Conservation (phyloP, 2,329 filamentous ascomycete species). For the Elsinoe arachidis region DNA sequence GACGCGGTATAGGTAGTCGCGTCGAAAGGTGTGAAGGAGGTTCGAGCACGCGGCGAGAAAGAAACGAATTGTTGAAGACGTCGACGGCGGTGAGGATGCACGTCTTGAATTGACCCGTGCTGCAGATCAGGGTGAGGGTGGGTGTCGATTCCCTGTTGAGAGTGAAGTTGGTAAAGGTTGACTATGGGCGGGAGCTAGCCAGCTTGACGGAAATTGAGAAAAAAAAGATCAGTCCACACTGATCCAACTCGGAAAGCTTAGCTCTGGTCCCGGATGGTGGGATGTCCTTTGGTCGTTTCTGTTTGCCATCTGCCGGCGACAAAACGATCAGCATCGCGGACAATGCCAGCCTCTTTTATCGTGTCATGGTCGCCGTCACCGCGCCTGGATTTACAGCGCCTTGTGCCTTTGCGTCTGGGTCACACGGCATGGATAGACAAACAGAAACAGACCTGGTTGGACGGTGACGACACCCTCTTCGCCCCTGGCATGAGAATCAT, state of each 20-base stretch:
- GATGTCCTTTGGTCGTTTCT: not conserved
- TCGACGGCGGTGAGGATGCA: not conserved
- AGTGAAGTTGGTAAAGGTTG: not conserved
- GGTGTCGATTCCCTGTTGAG: not conserved
- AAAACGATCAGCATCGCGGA: not conserved
- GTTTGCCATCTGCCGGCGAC: not conserved
- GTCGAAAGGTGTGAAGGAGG: not conserved
- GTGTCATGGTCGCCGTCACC: not conserved
- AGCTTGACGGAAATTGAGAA: not conserved
- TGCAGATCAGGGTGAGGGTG: not conserved
- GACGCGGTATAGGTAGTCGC: not conserved
- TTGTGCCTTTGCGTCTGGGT: not conserved
- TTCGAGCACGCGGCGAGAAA: not conserved
- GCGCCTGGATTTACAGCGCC: not conserved
- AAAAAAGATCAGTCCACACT: slow-evolving; percentile 5
- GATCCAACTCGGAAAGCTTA: not conserved
- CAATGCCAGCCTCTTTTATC: not conserved
- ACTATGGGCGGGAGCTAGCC: not conserved
- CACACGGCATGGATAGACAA: not conserved
- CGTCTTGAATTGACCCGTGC: not conserved
- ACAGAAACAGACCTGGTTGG: not conserved
- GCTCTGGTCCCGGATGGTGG: not conserved
- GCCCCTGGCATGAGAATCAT: slow-evolving; percentile 1
- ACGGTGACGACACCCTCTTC: not conserved
- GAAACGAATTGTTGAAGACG: not conserved